A percentile compares a stretch with the other conserved stretches of the same genome.
Evolutionary conservation across 352 stramenopile species (phyloP).

Genomic region (Phytophthora melonis): DNA sequence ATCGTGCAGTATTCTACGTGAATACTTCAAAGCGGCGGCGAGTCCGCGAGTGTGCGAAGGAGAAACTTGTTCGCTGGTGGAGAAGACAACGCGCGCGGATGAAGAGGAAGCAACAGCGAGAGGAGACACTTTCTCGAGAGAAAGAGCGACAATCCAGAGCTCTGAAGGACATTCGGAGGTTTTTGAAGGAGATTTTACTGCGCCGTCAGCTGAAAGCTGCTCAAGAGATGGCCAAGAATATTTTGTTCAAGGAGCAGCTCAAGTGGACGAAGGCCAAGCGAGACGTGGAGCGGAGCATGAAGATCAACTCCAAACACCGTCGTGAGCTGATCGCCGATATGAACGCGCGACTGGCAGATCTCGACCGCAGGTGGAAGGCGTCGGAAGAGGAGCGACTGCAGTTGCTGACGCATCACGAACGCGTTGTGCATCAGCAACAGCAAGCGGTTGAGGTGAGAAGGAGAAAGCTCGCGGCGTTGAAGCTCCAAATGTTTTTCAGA

Average conservation of each 20-base stretch:
- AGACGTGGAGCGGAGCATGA: constrained; percentile 51
- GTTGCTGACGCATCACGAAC: constrained; percentile 42
- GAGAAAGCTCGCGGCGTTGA: constrained; percentile 40
- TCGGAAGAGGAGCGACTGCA: constrained; percentile 39
- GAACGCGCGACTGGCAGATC: constrained; percentile 42
- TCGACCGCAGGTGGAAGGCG: constrained; percentile 54
- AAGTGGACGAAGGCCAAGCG: constrained; percentile 54
- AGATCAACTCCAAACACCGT: constrained; percentile 48
- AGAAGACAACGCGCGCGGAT: constrained; percentile 26
- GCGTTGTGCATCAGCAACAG: constrained; percentile 42
- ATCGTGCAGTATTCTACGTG: constrained; percentile 55
- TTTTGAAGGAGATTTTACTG: constrained; percentile 56
- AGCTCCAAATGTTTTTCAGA: constrained; percentile 53
- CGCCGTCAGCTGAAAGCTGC: constrained; percentile 44
- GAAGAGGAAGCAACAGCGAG: constrained; percentile 14
- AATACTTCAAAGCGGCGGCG: constrained; percentile 30
- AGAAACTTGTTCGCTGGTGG: constrained; percentile 61
- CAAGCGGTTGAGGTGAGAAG: constrained; percentile 33
- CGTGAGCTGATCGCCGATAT: constrained; percentile 43
- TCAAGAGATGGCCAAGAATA: constrained; percentile 41
- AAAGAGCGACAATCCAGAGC: constrained; percentile 36
- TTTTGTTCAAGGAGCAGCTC: constrained; percentile 57
- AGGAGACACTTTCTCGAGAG: constrained; percentile 25
- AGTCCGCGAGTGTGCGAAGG: constrained; percentile 37
- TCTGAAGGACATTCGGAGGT: constrained; percentile 48